phyloP scores from a whole-genome alignment of 2,329 filamentous ascomycete species.

The Berkeleyomyces basicola region DNA sequence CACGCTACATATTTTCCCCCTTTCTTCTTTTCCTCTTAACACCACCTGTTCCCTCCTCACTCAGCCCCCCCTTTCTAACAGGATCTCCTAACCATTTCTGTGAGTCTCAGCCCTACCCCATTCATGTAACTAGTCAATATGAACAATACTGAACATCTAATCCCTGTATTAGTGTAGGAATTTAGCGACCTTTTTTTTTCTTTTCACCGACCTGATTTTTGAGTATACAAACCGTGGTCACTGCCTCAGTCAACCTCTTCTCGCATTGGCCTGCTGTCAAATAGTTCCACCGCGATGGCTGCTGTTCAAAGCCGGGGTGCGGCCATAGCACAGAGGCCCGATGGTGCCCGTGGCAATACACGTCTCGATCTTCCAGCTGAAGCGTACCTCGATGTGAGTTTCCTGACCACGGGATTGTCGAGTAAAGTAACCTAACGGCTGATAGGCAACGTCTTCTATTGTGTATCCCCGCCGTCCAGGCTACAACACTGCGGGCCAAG shows the following conservation, averaged over 20 bases:
- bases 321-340: conserved; percentile 20
- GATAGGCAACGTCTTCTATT: not conserved
- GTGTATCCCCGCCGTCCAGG: conserved; percentile 28
- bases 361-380: conserved; percentile 43
- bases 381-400: conserved; percentile 31
- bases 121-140: too few relatives aligned
- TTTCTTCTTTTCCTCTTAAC: too few relatives aligned
- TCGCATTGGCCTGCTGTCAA: not conserved
- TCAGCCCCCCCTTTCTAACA: too few relatives aligned
- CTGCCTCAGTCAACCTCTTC: not conserved
- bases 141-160: too few relatives aligned
- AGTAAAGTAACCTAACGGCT: not conserved
- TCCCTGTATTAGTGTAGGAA: too few relatives aligned
- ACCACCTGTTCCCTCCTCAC: too few relatives aligned
- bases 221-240: too few relatives aligned
- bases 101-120: too few relatives aligned
- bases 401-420: not conserved
- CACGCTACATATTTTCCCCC: too few relatives aligned
- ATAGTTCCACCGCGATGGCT: conserved; percentile 9
- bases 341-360: conserved; percentile 23
- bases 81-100: too few relatives aligned
- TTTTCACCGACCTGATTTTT: too few relatives aligned
- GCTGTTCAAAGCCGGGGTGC: conserved; percentile 14
- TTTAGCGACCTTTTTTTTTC: too few relatives aligned
- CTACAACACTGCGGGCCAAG: conserved; percentile 41